phyloP scores from a whole-genome alignment of 192 early-diverging fungal species.

The Linderina pennispora region DNA sequence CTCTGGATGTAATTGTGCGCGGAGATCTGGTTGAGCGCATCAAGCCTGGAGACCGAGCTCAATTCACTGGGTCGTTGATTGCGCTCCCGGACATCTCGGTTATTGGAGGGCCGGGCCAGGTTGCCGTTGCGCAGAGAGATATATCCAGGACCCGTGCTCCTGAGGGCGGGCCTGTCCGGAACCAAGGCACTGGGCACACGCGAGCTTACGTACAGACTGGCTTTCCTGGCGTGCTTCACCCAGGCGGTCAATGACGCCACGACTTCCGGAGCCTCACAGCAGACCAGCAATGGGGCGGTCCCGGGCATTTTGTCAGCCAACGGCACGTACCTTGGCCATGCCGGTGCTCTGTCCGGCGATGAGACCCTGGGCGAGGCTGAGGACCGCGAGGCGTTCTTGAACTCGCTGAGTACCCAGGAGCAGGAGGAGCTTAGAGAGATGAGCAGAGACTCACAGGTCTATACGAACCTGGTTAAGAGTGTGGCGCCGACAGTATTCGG shows the following conservation, averaged over 20 bases:
- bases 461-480: constrained; percentile 71
- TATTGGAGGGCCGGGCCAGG: constrained; percentile 65
- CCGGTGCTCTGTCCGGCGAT: constrained; percentile 38
- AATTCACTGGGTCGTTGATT: constrained; percentile 83
- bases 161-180: constrained; percentile 76
- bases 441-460: constrained; percentile 62
- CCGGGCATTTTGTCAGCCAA: constrained; percentile 6
- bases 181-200: constrained; percentile 82
- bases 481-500: constrained; percentile 91
- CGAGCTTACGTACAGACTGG: constrained; percentile 89
- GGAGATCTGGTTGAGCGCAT: constrained; percentile 89
- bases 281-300: constrained; percentile 19
- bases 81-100: constrained; percentile 88
- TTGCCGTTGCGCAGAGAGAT: constrained; percentile 55
- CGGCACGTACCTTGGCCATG: constrained; percentile 11
- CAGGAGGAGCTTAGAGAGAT: constrained; percentile 65
- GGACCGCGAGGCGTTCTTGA: constrained; percentile 56
- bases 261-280: background rate
- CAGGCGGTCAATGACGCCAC: constrained; percentile 42
- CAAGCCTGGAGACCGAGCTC: constrained; percentile 92
- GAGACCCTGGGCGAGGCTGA: constrained; percentile 57
- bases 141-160: constrained; percentile 28
- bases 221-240: constrained; percentile 81
- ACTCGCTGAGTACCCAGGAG: constrained; percentile 64
- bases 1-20: constrained; percentile 90